Evolutionary conservation across 345 rosid genomes (phyloP).

Genomic region (Bruguiera sexangula): DNA sequence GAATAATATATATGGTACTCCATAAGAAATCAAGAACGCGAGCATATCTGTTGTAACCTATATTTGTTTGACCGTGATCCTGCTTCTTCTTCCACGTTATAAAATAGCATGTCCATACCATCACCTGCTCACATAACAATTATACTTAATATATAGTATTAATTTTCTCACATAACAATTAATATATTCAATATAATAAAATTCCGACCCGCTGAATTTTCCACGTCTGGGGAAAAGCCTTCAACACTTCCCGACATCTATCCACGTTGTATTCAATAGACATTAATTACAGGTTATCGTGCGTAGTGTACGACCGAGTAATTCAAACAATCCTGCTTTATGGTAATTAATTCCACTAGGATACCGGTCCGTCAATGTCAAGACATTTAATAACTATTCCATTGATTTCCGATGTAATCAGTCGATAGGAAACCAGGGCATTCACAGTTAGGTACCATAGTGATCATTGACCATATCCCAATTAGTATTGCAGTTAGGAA

Average conservation of each 20-base stretch:
- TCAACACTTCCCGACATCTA: too few relatives aligned
- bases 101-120: conserved; percentile 8
- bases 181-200: background rate
- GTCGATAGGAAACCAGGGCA: background rate
- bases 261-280: too few relatives aligned
- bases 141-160: background rate
- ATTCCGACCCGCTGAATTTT: background rate
- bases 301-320: too few relatives aligned
- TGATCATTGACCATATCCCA: background rate
- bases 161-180: background rate
- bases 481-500: background rate
- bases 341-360: too few relatives aligned
- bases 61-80: background rate
- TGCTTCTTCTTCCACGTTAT: background rate
- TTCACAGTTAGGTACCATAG: background rate
- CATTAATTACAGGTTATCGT: too few relatives aligned
- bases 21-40: background rate
- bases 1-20: too few relatives aligned
- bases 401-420: conserved; percentile 2
- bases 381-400: background rate
- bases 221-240: background rate
- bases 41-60: background rate
- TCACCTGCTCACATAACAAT: background rate
- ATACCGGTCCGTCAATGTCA: too few relatives aligned
- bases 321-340: background rate